Evolutionary conservation across 2,329 filamentous ascomycete genomes (phyloP).

Genomic region (Sporothrix sp.): DNA sequence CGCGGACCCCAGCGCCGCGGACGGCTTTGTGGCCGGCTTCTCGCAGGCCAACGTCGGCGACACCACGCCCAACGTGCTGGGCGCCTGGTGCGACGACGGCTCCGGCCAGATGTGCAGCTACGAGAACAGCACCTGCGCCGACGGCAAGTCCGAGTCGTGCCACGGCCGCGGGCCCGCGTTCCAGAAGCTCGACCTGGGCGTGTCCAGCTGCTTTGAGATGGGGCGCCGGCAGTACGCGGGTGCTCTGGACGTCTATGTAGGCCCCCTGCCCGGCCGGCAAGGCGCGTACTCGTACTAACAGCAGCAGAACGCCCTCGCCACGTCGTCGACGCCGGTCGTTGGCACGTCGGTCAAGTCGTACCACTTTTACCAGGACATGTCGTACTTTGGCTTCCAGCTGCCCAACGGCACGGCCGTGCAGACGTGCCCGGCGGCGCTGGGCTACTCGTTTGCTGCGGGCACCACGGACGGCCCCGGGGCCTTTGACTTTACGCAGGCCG

Average conservation of each 20-base stretch:
- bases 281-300: background rate
- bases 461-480: constrained; percentile 85
- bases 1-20: constrained; percentile 32
- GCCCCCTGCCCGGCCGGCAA: too few relatives aligned
- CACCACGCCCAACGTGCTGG: constrained; percentile 73
- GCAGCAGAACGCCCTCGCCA: constrained; percentile 41
- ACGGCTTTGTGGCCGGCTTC: constrained; percentile 77
- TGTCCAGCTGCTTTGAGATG: constrained; percentile 66
- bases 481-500: constrained; percentile 85
- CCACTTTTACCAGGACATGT: constrained; percentile 78
- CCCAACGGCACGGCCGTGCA: constrained; percentile 57
- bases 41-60: constrained; percentile 88
- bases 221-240: constrained; percentile 60
- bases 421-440: constrained; percentile 80
- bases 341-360: constrained; percentile 66
- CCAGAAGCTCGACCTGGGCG: constrained; percentile 57
- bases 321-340: constrained; percentile 39
- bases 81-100: constrained; percentile 81
- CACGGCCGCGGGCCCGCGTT: constrained; percentile 67
- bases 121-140: constrained; percentile 73
- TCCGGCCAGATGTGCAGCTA: constrained; percentile 61
- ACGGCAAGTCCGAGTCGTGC: constrained; percentile 59
- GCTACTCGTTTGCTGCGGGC: constrained; percentile 86
- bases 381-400: constrained; percentile 61
- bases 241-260: constrained; percentile 37